Conservation (phyloP, 2,329 filamentous ascomycete genomes). For the Scytalidium sp. region DNA sequence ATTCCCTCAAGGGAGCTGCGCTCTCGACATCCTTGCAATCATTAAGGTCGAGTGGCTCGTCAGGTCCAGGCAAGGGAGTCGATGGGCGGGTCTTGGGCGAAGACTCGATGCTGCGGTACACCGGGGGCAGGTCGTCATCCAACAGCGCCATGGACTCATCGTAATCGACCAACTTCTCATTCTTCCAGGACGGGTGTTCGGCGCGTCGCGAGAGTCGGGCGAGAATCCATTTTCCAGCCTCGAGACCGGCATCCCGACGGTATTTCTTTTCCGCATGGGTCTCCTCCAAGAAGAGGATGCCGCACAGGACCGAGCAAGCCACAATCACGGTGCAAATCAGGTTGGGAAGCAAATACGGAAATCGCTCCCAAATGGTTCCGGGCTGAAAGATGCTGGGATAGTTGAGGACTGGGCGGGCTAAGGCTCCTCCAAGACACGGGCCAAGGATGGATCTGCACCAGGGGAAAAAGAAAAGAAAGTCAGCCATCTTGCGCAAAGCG, state of each 20-base stretch:
- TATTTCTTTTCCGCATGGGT: conserved; percentile 83
- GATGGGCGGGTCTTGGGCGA: conserved; percentile 45
- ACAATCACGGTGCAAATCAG: conserved; percentile 84
- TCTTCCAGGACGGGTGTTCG: conserved; percentile 28
- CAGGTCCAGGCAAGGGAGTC: conserved; percentile 30
- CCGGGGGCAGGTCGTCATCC: conserved; percentile 59
- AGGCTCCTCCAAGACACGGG: conserved; percentile 83
- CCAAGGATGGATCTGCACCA: conserved; percentile 83
- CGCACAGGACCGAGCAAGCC: conserved; percentile 70
- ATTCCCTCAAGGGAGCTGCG: not conserved
- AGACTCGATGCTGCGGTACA: conserved; percentile 61
- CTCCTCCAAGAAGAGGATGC: conserved; percentile 87
- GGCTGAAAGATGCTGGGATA: conserved; percentile 72
- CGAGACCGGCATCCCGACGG: conserved; percentile 70
- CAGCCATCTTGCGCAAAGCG: conserved; percentile 24
- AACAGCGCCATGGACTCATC: conserved; percentile 56
- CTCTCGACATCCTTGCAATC: conserved; percentile 18
- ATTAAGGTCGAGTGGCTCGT: conserved; percentile 33
- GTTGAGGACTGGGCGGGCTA: conserved; percentile 81
- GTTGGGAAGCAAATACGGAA: conserved; percentile 89
- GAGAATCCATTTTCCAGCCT: conserved; percentile 71
- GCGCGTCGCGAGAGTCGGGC: conserved; percentile 29
- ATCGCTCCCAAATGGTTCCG: conserved; percentile 78
- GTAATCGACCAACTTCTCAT: conserved; percentile 34
- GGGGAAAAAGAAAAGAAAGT: conserved; percentile 7